A percentile compares a stretch with the other conserved stretches of the same genome.
phyloP scores from a whole-genome alignment of 2,329 filamentous ascomycete species.

The Lachnellula suecica region DNA sequence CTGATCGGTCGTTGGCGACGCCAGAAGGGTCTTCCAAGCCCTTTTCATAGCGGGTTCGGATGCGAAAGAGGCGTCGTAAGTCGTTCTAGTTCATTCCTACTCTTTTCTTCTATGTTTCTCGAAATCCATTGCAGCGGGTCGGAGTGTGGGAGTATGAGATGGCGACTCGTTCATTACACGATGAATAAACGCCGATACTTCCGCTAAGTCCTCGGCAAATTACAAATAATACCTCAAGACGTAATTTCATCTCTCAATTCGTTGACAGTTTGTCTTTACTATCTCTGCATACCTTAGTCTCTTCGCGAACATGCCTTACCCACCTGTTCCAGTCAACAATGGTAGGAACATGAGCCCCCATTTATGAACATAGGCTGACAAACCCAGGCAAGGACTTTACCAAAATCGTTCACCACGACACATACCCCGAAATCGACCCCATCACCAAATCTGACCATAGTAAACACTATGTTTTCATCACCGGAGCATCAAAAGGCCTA shows the following conservation, averaged over 20 bases:
- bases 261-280: too few species aligned
- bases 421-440: constrained; percentile 53
- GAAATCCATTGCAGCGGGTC: too few species aligned
- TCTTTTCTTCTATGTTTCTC: background rate
- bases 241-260: background rate
- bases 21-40: too few species aligned
- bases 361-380: background rate
- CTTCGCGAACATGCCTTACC: background rate
- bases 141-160: too few species aligned
- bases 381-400: constrained; percentile 2
- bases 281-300: background rate
- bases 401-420: constrained; percentile 39
- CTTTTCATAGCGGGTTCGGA: background rate
- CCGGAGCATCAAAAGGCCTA: constrained; percentile 24
- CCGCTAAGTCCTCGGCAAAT: too few species aligned
- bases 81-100: background rate
- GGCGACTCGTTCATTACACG: too few species aligned
- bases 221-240: background rate
- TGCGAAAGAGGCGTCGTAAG: background rate
- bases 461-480: constrained; percentile 21
- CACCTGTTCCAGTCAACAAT: background rate
- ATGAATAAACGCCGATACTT: too few species aligned
- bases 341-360: background rate
- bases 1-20: background rate
- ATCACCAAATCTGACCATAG: constrained; percentile 21